Percentiles rank a stretch among this genome's conserved stretches.
phyloP scores from a whole-genome alignment of 75 land plant genomes.

The Pinus taeda region DNA sequence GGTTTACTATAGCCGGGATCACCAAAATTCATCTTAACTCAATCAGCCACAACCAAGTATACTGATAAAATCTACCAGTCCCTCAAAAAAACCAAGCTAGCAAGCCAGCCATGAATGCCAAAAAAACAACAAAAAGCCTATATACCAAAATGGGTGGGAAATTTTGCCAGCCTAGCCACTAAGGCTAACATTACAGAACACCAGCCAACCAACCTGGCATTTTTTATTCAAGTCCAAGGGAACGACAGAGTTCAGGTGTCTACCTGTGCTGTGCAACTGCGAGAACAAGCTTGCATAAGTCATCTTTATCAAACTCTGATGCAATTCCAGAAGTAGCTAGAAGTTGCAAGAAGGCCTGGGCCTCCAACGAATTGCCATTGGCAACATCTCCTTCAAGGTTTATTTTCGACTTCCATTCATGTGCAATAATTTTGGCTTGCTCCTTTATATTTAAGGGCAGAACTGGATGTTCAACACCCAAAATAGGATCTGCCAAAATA shows the following conservation, averaged over 20 bases:
- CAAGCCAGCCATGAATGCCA: too few relatives aligned
- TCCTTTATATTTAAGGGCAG: constrained; percentile 42
- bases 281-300: constrained; percentile 66
- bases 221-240: constrained; percentile 78
- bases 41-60: background rate
- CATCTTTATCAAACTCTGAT: constrained; percentile 76
- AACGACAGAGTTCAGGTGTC: constrained; percentile 73
- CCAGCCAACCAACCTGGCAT: constrained; percentile 74
- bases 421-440: constrained; percentile 55
- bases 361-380: constrained; percentile 83
- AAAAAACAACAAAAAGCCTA: background rate
- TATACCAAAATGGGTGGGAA: background rate
- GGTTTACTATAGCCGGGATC: too few relatives aligned
- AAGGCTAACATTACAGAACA: background rate
- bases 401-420: constrained; percentile 69
- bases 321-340: constrained; percentile 78
- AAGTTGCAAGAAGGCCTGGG: constrained; percentile 92
- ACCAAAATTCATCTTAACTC: constrained; percentile 4
- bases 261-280: constrained; percentile 79
- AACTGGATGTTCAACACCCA: constrained; percentile 29
- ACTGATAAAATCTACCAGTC: background rate
- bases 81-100: background rate
- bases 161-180: background rate
- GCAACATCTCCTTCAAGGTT: constrained; percentile 59
- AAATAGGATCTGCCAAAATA: constrained; percentile 25